Evolutionary conservation across 345 rosid species (phyloP), one percentile per base, ranked within the genome.

Genomic region (Excoecaria agallocha): DNA sequence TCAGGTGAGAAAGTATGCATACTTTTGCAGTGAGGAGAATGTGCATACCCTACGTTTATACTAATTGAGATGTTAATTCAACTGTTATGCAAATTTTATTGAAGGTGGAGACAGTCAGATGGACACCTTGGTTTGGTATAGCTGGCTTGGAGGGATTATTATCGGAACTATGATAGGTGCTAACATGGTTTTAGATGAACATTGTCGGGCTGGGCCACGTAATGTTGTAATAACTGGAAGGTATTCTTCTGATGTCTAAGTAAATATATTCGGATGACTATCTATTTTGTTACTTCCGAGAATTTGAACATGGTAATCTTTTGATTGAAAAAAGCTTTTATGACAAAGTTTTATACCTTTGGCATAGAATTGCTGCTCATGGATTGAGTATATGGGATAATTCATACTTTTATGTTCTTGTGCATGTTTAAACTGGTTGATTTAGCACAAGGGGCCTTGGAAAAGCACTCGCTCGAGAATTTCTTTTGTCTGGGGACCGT

Each of bases 181-280:
- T 69, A 94, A 94, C 80, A 85, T 86, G 90, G 98, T 91, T 81
- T 83, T 94, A 58, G 98, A 92, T 68, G 97, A 94, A 58, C 97
- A 91, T 69, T 92, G 93, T 83, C 85, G 95, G 80, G 91, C 97
- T 22, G 97, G 97, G 78, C 97, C 98, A 0, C 88, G 97, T 19
- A 91, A 94, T 83, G 94, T 94, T 80, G 97, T 94, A 70, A 87
- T 94, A 48, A 94, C 98, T 49, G 97, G 98, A 87, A 94, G 98
- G 98, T 91, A 69, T n/a, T 17, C 11, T 2, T 71, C 46, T 71
- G 35, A 57, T 74, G 66, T 66, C 22, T 35, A 68, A 37, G 68
- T 60, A 66, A 66, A 25, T 59, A 41, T 43, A 43, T 66, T 11
- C n/a, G 0, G 6, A 19, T 61, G 49, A 30, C 17, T 25, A 17